Conservation (phyloP, 768 basidiomycete species). For the Dictyophora rubrovolvata region DNA sequence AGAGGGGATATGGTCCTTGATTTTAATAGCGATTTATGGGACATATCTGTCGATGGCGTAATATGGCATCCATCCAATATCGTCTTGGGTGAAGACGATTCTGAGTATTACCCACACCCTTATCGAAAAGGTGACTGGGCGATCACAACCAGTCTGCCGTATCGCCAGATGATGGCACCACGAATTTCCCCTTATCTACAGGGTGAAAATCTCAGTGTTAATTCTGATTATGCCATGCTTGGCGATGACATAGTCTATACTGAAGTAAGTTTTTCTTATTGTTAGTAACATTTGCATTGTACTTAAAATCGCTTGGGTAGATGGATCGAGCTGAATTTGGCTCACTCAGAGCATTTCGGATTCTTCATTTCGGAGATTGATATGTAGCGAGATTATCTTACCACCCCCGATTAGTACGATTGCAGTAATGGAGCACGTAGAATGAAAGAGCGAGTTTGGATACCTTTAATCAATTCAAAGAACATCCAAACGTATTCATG, state of each 20-base stretch:
- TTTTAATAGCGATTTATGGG: conserved; percentile 5
- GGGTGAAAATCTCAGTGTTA: not conserved
- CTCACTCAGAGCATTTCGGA: not conserved
- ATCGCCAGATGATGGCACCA: not conserved
- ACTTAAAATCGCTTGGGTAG: not conserved
- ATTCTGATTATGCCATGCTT: not conserved
- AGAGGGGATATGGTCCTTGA: conserved; percentile 1
- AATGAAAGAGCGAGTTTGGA: too few relatives aligned
- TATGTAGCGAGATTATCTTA: not conserved
- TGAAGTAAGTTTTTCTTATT: not conserved
- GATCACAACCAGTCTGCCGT: conserved; percentile 3
- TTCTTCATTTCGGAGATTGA: not conserved
- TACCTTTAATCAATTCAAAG: too few relatives aligned
- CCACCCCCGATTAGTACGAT: too few relatives aligned
- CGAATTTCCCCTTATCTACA: not conserved
- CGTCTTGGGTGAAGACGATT: not conserved
- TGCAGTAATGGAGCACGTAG: too few relatives aligned
- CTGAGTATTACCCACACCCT: not conserved
- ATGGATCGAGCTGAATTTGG: not conserved
- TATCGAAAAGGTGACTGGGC: not conserved
- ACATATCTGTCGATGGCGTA: not conserved
- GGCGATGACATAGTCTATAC: conserved; percentile 2
- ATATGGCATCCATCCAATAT: conserved; percentile 3
- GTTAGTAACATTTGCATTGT: not conserved
- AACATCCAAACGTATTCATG: too few relatives aligned